Percentiles rank a stretch among this genome's conserved stretches.
phyloP scores from a whole-genome alignment of 768 basidiomycete species.

The Termitomyces sp. region DNA sequence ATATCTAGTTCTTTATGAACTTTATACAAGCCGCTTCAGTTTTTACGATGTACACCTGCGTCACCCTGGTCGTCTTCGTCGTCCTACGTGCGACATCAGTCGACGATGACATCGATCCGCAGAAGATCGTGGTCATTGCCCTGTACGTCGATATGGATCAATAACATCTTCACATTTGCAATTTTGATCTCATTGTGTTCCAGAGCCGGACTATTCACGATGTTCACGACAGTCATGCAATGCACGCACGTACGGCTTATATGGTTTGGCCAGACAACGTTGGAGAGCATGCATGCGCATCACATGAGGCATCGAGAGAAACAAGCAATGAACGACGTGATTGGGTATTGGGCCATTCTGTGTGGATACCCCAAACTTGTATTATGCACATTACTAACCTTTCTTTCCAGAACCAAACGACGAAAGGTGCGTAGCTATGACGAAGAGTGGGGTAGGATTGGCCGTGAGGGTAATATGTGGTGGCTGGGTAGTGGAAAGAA shows the following conservation, averaged over 20 bases:
- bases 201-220: constrained; percentile 66
- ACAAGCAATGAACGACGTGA: constrained; percentile 42
- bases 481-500: constrained; percentile 59
- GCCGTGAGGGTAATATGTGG: constrained; percentile 84
- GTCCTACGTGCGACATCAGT: constrained; percentile 26
- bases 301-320: constrained; percentile 65
- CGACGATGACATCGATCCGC: constrained; percentile 47
- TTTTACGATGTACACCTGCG: constrained; percentile 61
- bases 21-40: constrained; percentile 64
- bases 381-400: neutral
- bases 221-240: constrained; percentile 64
- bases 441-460: constrained; percentile 74
- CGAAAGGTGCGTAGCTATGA: constrained; percentile 56
- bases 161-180: neutral
- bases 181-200: neutral
- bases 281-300: constrained; percentile 66
- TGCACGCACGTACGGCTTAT: constrained; percentile 61
- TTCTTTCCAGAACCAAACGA: constrained; percentile 42
- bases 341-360: constrained; percentile 53
- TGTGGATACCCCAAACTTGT: constrained; percentile 17
- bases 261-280: constrained; percentile 65
- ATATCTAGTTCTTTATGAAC: constrained; percentile 73
- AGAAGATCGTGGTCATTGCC: constrained; percentile 69
- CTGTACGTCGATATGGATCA: constrained; percentile 46
- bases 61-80: constrained; percentile 54